These are phyloP conservation scores for Pseudogymnoascus sp. DNA, from an alignment of 2,329 filamentous ascomycete genomes.

Conservation along the genomic window DNA sequence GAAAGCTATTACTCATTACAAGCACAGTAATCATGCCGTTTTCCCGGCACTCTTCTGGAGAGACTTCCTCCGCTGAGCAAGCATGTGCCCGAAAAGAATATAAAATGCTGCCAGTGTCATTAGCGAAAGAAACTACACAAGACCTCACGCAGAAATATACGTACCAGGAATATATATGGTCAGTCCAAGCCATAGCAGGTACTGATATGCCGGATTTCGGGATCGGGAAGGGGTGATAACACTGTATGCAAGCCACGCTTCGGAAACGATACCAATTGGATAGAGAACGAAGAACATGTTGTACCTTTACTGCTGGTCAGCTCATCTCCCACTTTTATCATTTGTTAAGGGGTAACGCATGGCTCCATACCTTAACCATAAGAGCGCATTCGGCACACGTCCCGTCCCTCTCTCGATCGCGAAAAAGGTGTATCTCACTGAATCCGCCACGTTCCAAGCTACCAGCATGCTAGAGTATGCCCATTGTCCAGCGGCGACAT, in stretches of 20 bases:
- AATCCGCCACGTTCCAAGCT: conserved; percentile 86
- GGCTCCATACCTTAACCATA: not conserved
- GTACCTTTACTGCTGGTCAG: conserved; percentile 57
- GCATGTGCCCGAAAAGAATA: conserved; percentile 89
- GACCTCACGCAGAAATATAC: not conserved
- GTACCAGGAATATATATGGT: conserved; percentile 66
- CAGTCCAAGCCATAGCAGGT: conserved; percentile 56
- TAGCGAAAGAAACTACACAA: not conserved
- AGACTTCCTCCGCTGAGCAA: conserved; percentile 69
- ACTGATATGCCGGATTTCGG: conserved; percentile 44
- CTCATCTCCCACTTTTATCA: conserved; percentile 36
- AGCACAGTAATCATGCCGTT: too few relatives aligned
- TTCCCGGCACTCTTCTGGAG: not conserved
- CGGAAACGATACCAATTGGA: conserved; percentile 81
- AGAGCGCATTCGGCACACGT: conserved; percentile 42
- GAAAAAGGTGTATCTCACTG: conserved; percentile 89
- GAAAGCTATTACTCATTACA: too few relatives aligned
- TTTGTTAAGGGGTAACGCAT: conserved; percentile 41
- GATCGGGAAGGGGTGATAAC: conserved; percentile 53
- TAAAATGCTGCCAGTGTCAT: conserved; percentile 44
- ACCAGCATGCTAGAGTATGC: conserved; percentile 71
- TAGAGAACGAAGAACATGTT: conserved; percentile 93
- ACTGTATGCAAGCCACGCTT: conserved; percentile 70
- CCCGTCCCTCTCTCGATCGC: conserved; percentile 60
- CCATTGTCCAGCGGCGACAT: conserved; percentile 47